A percentile compares a stretch with the other conserved stretches of the same genome.
phyloP scores from a whole-genome alignment of 2,329 filamentous ascomycete genomes.

The Colletotrichum falcatum region DNA sequence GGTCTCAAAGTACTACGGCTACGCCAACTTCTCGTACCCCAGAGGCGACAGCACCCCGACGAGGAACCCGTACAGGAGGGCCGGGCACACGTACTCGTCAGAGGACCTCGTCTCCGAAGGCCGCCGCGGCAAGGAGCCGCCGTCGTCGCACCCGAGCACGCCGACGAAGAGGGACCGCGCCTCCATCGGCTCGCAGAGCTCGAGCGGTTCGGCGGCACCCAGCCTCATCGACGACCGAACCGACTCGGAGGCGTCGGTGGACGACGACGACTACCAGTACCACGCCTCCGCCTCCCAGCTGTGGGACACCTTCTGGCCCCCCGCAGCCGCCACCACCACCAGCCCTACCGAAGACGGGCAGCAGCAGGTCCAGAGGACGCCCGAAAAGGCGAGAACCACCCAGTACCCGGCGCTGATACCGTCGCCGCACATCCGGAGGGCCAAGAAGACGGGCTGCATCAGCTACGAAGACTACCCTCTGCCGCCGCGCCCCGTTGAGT shows the following conservation, averaged over 20 bases:
- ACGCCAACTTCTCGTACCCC: slow-evolving; percentile 57
- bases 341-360: slow-evolving; percentile 28
- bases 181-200: slow-evolving; percentile 54
- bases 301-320: slow-evolving; percentile 65
- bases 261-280: slow-evolving; percentile 65
- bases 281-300: slow-evolving; percentile 58
- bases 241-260: slow-evolving; percentile 63
- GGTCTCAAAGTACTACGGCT: slow-evolving; percentile 54
- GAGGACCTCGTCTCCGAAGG: slow-evolving; percentile 32
- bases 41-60: slow-evolving; percentile 45
- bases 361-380: slow-evolving; percentile 29
- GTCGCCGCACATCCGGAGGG: slow-evolving; percentile 40
- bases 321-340: too few relatives aligned
- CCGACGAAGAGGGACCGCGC: slow-evolving; percentile 49
- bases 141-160: slow-evolving; percentile 31
- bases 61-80: slow-evolving; percentile 38
- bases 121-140: slow-evolving; percentile 17
- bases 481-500: slow-evolving; percentile 43
- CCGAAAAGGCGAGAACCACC: slow-evolving; percentile 35
- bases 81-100: slow-evolving; percentile 38
- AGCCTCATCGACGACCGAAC: slow-evolving; percentile 63
- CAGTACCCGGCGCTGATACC: slow-evolving; percentile 41
- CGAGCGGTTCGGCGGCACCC: slow-evolving; percentile 59
- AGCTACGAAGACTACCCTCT: slow-evolving; percentile 44
- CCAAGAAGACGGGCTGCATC: slow-evolving; percentile 40